phyloP scores from a whole-genome alignment of 1,284 basidiomycete species.

The Anthracocystis setariae region DNA sequence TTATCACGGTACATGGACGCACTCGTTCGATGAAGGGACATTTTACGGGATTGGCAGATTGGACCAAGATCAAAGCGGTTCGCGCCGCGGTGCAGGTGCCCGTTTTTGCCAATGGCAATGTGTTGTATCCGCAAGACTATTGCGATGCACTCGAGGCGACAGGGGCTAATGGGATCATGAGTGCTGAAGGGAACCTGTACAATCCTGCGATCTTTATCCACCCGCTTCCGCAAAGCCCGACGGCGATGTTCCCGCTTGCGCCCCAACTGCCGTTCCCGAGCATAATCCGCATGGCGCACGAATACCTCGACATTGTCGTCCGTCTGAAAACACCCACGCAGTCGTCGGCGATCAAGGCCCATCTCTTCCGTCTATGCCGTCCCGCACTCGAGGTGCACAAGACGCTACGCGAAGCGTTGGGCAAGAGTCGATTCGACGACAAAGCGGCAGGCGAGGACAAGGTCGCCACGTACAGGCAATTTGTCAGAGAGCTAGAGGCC shows the following conservation, averaged over 20 bases:
- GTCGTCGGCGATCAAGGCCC: conserved; percentile 84
- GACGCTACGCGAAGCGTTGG: conserved; percentile 79
- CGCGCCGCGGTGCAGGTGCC: conserved; percentile 88
- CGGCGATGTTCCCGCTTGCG: conserved; percentile 35
- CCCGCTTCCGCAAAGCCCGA: conserved; percentile 8
- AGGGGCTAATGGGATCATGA: conserved; percentile 91
- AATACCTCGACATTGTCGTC: conserved; percentile 86
- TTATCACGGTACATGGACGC: conserved; percentile 91
- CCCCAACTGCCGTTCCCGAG: conserved; percentile 72
- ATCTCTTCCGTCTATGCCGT: conserved; percentile 89
- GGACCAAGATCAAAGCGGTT: conserved; percentile 81
- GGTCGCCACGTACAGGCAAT: conserved; percentile 72
- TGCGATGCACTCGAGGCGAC: conserved; percentile 80
- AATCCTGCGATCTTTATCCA: conserved; percentile 83
- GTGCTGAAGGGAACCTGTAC: conserved; percentile 92
- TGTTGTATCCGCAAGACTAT: conserved; percentile 85
- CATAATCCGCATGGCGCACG: conserved; percentile 77
- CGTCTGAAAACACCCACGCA: conserved; percentile 78
- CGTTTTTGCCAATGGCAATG: conserved; percentile 97
- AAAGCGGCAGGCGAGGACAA: conserved; percentile 69
- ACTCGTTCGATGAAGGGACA: conserved; percentile 91
- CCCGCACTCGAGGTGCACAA: conserved; percentile 78
- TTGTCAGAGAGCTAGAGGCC: conserved; percentile 76
- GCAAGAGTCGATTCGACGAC: conserved; percentile 67
- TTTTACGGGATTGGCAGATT: conserved; percentile 79